Conservation (phyloP, 2,329 filamentous ascomycete genomes). For the Didymella exigua region DNA sequence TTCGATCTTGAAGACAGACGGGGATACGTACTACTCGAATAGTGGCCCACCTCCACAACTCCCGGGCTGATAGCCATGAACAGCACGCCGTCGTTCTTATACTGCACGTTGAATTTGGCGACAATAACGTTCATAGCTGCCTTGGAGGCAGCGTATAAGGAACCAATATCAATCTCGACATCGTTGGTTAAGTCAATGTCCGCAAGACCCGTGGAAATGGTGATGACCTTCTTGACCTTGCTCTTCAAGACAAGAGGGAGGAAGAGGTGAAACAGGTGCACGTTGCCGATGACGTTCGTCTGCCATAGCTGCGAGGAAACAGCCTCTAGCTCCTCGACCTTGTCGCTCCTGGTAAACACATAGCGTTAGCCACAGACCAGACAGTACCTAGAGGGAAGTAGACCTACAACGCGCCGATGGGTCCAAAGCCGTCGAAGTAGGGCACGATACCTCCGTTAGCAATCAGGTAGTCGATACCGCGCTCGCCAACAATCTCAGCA, state of each 20-base stretch:
- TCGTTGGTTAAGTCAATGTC: slow-evolving; percentile 54
- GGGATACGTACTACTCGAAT: not conserved
- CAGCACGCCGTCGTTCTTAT: slow-evolving; percentile 57
- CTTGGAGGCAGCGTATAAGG: slow-evolving; percentile 58
- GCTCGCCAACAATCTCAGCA: slow-evolving; percentile 26
- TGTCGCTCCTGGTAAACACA: slow-evolving; percentile 36
- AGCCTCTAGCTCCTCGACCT: slow-evolving; percentile 44
- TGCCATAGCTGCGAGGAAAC: slow-evolving; percentile 44
- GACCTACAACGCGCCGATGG: slow-evolving; percentile 51
- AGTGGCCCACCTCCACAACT: slow-evolving; percentile 53
- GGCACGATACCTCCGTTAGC: slow-evolving; percentile 55
- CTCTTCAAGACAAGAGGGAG: slow-evolving; percentile 60
- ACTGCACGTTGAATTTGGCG: slow-evolving; percentile 55
- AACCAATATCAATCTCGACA: slow-evolving; percentile 41
- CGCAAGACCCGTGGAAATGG: slow-evolving; percentile 55
- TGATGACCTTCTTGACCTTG: slow-evolving; percentile 60
- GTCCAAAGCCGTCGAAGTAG: slow-evolving; percentile 32
- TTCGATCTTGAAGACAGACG: too few relatives aligned
- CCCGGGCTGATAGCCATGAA: slow-evolving; percentile 61
- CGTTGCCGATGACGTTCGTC: slow-evolving; percentile 59
- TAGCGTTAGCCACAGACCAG: not conserved
- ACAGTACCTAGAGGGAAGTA: not conserved
- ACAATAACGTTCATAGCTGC: slow-evolving; percentile 59
- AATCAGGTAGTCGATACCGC: slow-evolving; percentile 58
- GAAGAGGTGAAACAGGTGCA: slow-evolving; percentile 61